phyloP scores from a whole-genome alignment of 768 basidiomycete genomes.

The Auricularia sp. region DNA sequence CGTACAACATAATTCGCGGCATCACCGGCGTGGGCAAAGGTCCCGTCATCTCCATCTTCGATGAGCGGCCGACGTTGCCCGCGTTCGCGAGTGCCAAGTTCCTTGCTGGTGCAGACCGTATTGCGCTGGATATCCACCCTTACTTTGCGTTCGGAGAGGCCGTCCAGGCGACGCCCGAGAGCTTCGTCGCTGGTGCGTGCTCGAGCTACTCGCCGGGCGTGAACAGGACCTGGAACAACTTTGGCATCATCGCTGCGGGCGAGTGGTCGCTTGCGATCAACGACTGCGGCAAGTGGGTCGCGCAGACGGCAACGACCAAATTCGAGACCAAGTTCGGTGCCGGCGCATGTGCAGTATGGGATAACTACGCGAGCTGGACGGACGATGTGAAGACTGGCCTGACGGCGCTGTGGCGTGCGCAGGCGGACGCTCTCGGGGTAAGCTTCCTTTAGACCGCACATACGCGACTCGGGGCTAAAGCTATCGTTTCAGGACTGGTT shows the following conservation, averaged over 20 bases:
- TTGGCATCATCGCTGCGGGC: slow-evolving; percentile 70
- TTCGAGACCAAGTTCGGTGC: slow-evolving; percentile 5
- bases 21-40: slow-evolving; percentile 78
- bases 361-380: slow-evolving; percentile 62
- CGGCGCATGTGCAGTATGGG: slow-evolving; percentile 42
- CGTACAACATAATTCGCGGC: slow-evolving; percentile 69
- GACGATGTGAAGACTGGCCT: slow-evolving; percentile 51
- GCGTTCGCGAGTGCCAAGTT: slow-evolving; percentile 52
- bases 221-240: neutral
- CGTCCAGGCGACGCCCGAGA: slow-evolving; percentile 27
- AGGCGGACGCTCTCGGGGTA: slow-evolving; percentile 72
- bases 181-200: neutral
- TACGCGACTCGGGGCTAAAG: neutral
- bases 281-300: slow-evolving; percentile 46
- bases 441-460: neutral
- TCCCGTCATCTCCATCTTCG: slow-evolving; percentile 76
- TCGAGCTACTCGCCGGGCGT: neutral
- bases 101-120: slow-evolving; percentile 72
- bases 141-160: slow-evolving; percentile 64
- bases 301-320: neutral
- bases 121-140: slow-evolving; percentile 76
- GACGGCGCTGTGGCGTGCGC: slow-evolving; percentile 63
- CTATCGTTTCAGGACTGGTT: slow-evolving; percentile 63
- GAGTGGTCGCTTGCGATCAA: slow-evolving; percentile 86
- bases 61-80: slow-evolving; percentile 33